These are phyloP conservation scores for Houttuynia cordata DNA, from an alignment of 164 flowering plant genomes.

Conservation along the genomic window DNA sequence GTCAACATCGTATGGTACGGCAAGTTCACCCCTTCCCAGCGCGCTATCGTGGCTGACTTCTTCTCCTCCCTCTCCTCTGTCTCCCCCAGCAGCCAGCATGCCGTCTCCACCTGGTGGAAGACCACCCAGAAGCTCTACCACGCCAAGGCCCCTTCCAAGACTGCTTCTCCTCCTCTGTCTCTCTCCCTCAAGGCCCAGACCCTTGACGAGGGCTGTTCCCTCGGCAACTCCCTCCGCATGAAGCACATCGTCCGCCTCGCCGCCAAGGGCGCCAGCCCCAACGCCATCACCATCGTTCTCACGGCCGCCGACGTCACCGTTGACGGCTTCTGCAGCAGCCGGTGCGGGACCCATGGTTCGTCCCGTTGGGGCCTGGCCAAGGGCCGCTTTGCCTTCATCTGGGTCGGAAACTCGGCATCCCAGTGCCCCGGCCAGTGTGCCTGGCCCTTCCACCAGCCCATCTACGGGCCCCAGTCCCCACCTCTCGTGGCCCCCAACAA, in stretches of 20 bases:
- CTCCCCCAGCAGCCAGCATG: slow-evolving; percentile 1
- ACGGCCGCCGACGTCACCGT: slow-evolving; percentile 31
- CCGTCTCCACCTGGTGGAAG: slow-evolving; percentile 17
- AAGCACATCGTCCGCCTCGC: slow-evolving; percentile 21
- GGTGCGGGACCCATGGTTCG: slow-evolving; percentile 36
- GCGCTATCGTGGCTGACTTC: slow-evolving; percentile 34
- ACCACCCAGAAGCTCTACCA: slow-evolving; percentile 12
- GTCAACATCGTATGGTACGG: slow-evolving; percentile 71
- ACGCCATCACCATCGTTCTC: slow-evolving; percentile 21
- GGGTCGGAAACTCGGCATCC: slow-evolving; percentile 49
- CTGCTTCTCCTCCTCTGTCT: background rate
- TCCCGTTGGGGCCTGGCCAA: slow-evolving; percentile 3
- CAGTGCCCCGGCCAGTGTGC: slow-evolving; percentile 58
- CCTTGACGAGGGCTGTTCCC: slow-evolving; percentile 19
- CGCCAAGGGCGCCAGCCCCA: slow-evolving; percentile 2
- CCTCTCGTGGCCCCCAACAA: slow-evolving; percentile 42
- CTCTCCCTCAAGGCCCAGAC: slow-evolving; percentile 12
- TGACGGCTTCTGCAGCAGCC: slow-evolving; percentile 37
- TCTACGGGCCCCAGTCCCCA: slow-evolving; percentile 36
- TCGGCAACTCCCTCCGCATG: slow-evolving; percentile 24
- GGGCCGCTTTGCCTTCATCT: slow-evolving; percentile 18
- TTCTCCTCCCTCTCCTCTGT: slow-evolving; percentile 10
- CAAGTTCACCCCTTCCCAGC: slow-evolving; percentile 45
- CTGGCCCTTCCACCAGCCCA: slow-evolving; percentile 50
- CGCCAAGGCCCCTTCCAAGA: slow-evolving; percentile 9